Conservation (phyloP, 176 grass and related monocot genomes). For the Pontederia crassipes region DNA sequence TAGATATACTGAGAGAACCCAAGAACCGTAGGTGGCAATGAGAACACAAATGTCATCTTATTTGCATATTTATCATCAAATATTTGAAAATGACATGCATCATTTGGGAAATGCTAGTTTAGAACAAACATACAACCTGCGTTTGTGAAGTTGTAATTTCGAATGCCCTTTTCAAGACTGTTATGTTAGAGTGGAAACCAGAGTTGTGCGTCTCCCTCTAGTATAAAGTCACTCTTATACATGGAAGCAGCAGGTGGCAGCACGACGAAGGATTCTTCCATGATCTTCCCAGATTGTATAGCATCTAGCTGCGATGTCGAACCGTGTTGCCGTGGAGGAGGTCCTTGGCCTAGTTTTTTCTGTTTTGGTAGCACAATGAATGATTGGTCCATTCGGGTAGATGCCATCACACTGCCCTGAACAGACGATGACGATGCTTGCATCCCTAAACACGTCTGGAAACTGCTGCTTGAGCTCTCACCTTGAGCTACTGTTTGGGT, state of each 20-base stretch:
- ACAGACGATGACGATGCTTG: slow-evolving; percentile 58
- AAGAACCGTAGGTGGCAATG: no score
- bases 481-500: slow-evolving; percentile 22
- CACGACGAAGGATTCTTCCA: slow-evolving; percentile 91
- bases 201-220: slow-evolving; percentile 53
- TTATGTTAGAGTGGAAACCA: slow-evolving; percentile 73
- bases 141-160: slow-evolving; percentile 89
- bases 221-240: slow-evolving; percentile 37
- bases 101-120: no score
- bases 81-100: no score
- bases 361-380: slow-evolving; percentile 67
- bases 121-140: slow-evolving; percentile 34
- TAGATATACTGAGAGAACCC: no score
- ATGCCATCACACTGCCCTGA: slow-evolving; percentile 70
- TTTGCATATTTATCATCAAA: no score
- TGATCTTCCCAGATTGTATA: slow-evolving; percentile 52
- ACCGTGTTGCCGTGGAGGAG: slow-evolving; percentile 46
- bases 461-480: slow-evolving; percentile 29
- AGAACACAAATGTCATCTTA: no score
- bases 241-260: slow-evolving; percentile 82
- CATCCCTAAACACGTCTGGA: slow-evolving; percentile 43
- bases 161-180: slow-evolving; percentile 77
- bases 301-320: slow-evolving; percentile 25
- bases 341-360: slow-evolving; percentile 39
- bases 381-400: slow-evolving; percentile 77